phyloP scores from a whole-genome alignment of 345 rosid genomes.

The Populus tremula region DNA sequence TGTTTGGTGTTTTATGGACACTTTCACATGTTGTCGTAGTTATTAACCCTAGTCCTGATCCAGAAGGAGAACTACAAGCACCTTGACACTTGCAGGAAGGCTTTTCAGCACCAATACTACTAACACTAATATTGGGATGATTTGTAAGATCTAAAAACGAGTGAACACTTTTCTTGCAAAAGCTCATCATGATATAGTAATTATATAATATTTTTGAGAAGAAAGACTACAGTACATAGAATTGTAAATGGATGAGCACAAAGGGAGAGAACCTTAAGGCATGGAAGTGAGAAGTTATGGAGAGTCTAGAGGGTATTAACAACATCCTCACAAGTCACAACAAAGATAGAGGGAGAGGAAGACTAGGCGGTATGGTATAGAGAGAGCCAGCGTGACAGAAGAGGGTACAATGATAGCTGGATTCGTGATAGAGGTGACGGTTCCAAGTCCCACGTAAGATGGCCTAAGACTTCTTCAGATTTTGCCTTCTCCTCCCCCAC shows the following conservation, averaged over 20 bases:
- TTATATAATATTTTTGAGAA: too few species aligned
- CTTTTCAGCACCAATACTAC: background rate
- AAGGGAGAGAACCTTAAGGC: background rate
- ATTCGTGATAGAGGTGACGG: conserved; percentile 33
- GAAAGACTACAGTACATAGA: background rate
- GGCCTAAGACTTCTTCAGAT: conserved; percentile 22
- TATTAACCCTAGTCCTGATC: conserved; percentile 34
- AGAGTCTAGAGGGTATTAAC: conserved; percentile 21
- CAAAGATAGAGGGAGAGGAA: conserved; percentile 26
- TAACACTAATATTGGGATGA: background rate
- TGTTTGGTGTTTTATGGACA: conserved; percentile 23
- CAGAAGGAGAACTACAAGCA: background rate
- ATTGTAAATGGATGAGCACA: background rate
- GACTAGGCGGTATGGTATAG: conserved; percentile 25
- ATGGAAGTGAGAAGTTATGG: background rate
- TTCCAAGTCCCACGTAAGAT: conserved; percentile 53
- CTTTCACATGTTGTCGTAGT: conserved; percentile 17
- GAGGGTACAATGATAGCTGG: conserved; percentile 32
- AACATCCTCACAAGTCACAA: conserved; percentile 38
- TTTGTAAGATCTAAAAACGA: conserved; percentile 32
- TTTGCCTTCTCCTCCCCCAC: conserved; percentile 5
- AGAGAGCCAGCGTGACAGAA: conserved; percentile 32
- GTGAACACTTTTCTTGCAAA: conserved; percentile 50
- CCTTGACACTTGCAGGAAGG: conserved; percentile 11
- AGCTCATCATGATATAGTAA: conserved; percentile 43